A percentile compares a stretch with the other conserved stretches of the same genome.
Conservation (phyloP, 192 early-diverging fungal species). For the Jimgerdemannia lactiflua region DNA sequence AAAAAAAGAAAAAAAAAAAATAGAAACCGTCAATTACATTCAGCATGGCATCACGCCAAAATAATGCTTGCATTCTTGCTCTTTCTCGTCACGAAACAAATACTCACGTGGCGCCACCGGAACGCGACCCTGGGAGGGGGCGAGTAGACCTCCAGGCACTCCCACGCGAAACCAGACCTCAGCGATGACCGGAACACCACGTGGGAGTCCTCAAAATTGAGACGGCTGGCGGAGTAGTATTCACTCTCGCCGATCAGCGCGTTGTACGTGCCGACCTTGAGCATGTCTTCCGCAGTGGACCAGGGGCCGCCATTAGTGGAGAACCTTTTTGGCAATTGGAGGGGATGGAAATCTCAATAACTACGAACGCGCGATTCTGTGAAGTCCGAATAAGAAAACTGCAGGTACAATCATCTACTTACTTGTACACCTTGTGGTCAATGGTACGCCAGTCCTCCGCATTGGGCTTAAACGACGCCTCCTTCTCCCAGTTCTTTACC, state of each 20-base stretch:
- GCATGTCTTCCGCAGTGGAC: slow-evolving; percentile 42
- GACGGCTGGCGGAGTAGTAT: slow-evolving; percentile 37
- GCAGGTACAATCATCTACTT: too few species aligned
- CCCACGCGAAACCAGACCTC: slow-evolving; percentile 40
- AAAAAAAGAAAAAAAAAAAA: too few species aligned
- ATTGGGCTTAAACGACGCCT: slow-evolving; percentile 36
- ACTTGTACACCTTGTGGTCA: slow-evolving; percentile 33
- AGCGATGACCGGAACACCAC: slow-evolving; percentile 37
- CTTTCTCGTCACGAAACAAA: too few species aligned
- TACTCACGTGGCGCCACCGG: too few species aligned
- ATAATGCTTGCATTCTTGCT: too few species aligned
- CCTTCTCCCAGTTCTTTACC: slow-evolving; percentile 52
- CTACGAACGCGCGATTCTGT: too few species aligned
- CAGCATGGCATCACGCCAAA: too few species aligned
- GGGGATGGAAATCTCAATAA: too few species aligned
- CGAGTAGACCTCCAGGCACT: slow-evolving; percentile 38
- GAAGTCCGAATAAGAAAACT: too few species aligned
- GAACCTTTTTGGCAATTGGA: too few species aligned
- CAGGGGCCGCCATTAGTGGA: slow-evolving; percentile 37
- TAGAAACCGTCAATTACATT: too few species aligned
- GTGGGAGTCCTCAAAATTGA: slow-evolving; percentile 40
- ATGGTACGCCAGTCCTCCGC: slow-evolving; percentile 44
- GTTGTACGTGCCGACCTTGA: slow-evolving; percentile 43
- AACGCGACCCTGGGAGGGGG: too few species aligned
- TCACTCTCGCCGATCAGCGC: slow-evolving; percentile 43